Percentiles rank a stretch among this genome's conserved stretches.
Conservation (phyloP, 495 filamentous ascomycete genomes). For the Tuber aestivum region DNA sequence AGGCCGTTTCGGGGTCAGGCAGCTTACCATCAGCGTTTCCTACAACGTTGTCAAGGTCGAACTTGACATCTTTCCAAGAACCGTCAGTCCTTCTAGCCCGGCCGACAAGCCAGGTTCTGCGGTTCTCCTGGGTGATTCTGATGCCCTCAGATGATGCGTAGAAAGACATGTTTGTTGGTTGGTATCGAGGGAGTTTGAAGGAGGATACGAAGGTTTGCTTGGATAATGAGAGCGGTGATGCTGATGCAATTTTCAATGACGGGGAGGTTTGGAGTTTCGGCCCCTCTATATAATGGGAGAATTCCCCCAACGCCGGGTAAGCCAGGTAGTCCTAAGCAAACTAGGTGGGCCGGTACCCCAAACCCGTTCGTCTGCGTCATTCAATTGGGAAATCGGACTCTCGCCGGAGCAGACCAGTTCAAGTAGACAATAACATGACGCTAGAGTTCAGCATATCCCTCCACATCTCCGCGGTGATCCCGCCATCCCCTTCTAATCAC, state of each 20-base stretch:
- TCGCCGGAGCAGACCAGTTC: not conserved
- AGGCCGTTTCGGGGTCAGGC: not conserved
- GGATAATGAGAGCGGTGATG: not conserved
- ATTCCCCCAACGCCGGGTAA: not conserved
- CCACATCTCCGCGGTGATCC: not conserved
- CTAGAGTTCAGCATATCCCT: not conserved
- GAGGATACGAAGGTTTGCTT: not conserved
- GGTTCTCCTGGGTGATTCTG: slow-evolving; percentile 34
- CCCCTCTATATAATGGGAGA: not conserved
- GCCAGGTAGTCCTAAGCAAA: too few relatives aligned
- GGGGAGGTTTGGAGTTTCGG: not conserved
- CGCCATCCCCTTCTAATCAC: not conserved
- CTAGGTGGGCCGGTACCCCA: not conserved
- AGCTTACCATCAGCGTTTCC: slow-evolving; percentile 46
- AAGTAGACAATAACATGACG: not conserved
- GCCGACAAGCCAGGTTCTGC: slow-evolving; percentile 42
- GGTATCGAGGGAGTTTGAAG: not conserved
- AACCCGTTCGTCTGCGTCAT: not conserved
- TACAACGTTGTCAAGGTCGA: slow-evolving; percentile 44
- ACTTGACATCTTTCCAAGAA: slow-evolving; percentile 29
- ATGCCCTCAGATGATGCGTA: slow-evolving; percentile 41
- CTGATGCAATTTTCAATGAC: not conserved
- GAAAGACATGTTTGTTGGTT: slow-evolving; percentile 45
- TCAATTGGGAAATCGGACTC: not conserved
- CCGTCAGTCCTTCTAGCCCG: slow-evolving; percentile 31